Evolutionary conservation across 768 basidiomycete genomes (phyloP).

Genomic region (Tylopilus sp.): DNA sequence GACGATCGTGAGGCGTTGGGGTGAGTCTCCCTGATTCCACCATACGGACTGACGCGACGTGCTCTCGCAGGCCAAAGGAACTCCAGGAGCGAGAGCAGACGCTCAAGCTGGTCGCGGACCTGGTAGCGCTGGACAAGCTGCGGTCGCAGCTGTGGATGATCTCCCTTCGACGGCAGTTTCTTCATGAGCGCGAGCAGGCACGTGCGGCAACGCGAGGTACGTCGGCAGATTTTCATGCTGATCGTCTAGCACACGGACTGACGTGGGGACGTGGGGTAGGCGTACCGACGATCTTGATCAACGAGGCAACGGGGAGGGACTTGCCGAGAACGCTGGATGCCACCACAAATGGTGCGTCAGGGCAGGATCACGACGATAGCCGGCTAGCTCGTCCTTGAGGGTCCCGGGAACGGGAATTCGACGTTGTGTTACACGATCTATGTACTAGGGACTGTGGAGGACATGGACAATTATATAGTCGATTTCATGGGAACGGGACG

Average conservation of each 20-base stretch:
- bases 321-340: slow-evolving; percentile 44
- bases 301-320: slow-evolving; percentile 25
- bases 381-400: not conserved
- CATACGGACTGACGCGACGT: not conserved
- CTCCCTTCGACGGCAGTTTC: slow-evolving; percentile 64
- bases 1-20: slow-evolving; percentile 83
- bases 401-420: no score
- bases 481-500: no score
- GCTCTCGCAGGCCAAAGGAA: slow-evolving; percentile 77
- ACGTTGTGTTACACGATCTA: no score
- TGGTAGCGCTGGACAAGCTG: slow-evolving; percentile 83
- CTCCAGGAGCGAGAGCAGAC: slow-evolving; percentile 71
- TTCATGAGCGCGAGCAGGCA: slow-evolving; percentile 49
- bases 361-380: not conserved
- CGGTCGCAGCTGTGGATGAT: slow-evolving; percentile 77
- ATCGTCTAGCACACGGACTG: not conserved
- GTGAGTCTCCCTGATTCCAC: slow-evolving; percentile 37
- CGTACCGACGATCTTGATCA: slow-evolving; percentile 69
- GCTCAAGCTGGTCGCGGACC: slow-evolving; percentile 75
- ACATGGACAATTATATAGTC: no score
- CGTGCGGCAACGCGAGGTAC: not conserved
- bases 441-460: no score
- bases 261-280: slow-evolving; percentile 39
- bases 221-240: not conserved
- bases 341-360: not conserved